Evolutionary conservation across 768 basidiomycete genomes (phyloP).

Genomic region (Mycena sanguinolenta): DNA sequence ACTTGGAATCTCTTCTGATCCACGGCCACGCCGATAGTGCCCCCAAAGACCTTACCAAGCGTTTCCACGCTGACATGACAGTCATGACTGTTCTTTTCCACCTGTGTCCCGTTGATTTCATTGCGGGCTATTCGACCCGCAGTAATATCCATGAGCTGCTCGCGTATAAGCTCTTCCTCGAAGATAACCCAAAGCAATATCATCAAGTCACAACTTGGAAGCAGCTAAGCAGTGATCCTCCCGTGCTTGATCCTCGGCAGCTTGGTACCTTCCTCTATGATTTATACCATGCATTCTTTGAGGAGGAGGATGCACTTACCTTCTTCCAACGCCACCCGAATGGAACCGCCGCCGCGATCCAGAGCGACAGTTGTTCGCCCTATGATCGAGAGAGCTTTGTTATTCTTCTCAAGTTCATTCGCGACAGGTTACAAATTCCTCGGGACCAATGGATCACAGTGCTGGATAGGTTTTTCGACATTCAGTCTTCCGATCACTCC

Average conservation of each 20-base stretch:
- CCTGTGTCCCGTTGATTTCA: conserved; percentile 52
- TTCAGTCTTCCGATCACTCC: conserved; percentile 38
- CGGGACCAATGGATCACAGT: conserved; percentile 47
- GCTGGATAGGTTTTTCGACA: conserved; percentile 46
- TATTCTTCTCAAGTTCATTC: conserved; percentile 47
- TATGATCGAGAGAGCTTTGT: conserved; percentile 56
- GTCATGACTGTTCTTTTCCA: conserved; percentile 59
- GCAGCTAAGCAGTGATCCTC: no score
- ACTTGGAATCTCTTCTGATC: conserved; percentile 57
- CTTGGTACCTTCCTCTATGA: no score
- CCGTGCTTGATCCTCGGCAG: no score
- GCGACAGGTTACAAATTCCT: conserved; percentile 41
- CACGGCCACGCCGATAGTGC: conserved; percentile 42
- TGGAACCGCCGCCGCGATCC: conserved; percentile 28
- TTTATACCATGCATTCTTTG: no score
- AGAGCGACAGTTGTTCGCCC: conserved; percentile 44
- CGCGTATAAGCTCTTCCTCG: conserved; percentile 15
- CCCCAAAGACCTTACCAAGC: conserved; percentile 47
- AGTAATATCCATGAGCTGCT: conserved; percentile 58
- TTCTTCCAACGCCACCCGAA: conserved; percentile 33
- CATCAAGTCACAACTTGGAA: no score
- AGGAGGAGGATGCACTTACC: conserved; percentile 45
- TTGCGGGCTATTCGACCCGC: conserved; percentile 55
- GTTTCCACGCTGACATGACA: conserved; percentile 54
- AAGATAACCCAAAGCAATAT: neutral